Percentiles rank a stretch among this genome's conserved stretches.
phyloP scores from a whole-genome alignment of 1,284 basidiomycete genomes.

The Leccinum pachyderme region DNA sequence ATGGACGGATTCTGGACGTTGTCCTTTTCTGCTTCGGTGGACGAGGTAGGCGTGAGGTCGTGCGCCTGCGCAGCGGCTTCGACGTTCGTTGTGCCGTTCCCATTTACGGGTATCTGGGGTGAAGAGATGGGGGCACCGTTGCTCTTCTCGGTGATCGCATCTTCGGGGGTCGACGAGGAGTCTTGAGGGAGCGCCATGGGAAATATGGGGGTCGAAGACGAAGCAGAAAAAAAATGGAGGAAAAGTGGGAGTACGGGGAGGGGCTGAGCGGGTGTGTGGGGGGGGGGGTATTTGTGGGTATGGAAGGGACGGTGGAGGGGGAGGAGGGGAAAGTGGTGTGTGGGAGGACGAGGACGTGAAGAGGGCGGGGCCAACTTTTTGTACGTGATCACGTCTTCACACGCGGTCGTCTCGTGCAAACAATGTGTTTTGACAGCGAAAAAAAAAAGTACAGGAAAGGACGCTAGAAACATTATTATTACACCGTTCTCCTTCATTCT shows the following conservation, averaged over 20 bases:
- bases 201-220: background rate
- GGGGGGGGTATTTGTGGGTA: conserved; percentile 25
- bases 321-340: conserved; percentile 10
- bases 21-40: conserved; percentile 36
- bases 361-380: conserved; percentile 25
- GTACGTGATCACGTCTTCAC: conserved; percentile 36
- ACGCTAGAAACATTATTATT: background rate
- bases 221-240: background rate
- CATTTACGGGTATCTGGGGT: conserved; percentile 27
- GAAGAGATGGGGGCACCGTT: conserved; percentile 13
- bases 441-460: background rate
- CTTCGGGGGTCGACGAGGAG: conserved; percentile 18
- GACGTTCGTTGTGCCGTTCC: conserved; percentile 21
- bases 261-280: background rate
- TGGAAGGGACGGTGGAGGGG: conserved; percentile 7
- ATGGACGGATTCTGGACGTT: conserved; percentile 31
- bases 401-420: conserved; percentile 30
- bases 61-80: conserved; percentile 34
- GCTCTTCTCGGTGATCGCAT: conserved; percentile 23
- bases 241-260: background rate
- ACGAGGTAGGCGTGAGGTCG: conserved; percentile 34
- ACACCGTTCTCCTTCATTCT: background rate
- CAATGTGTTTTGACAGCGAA: conserved; percentile 23
- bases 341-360: conserved; percentile 17
- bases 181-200: conserved; percentile 26